Conservation (phyloP, 768 basidiomycete genomes). For the Lactifluus piperatus region DNA sequence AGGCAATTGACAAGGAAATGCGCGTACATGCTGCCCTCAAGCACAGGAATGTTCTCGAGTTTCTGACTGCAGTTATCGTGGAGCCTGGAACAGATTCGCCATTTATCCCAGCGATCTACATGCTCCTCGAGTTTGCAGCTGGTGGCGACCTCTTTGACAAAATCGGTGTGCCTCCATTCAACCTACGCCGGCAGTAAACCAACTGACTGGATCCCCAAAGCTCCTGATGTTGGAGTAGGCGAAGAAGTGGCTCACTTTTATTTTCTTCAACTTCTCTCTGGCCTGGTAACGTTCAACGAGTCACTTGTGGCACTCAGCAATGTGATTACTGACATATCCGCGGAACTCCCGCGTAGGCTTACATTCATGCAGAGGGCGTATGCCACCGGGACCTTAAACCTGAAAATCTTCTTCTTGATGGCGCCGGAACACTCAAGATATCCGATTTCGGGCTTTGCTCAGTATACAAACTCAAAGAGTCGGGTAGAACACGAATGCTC, state of each 20-base stretch:
- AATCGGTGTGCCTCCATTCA: conserved; percentile 60
- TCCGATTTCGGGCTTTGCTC: conserved; percentile 93
- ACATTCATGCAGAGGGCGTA: conserved; percentile 83
- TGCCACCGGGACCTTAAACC: conserved; percentile 97
- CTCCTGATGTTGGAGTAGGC: conserved; percentile 80
- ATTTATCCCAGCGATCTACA: conserved; percentile 80
- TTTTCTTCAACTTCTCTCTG: conserved; percentile 76
- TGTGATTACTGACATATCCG: not conserved
- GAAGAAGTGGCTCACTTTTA: conserved; percentile 87
- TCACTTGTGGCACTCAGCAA: not conserved
- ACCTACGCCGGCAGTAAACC: not conserved
- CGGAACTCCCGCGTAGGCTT: conserved; percentile 40
- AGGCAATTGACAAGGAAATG: conserved; percentile 87
- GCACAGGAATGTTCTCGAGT: conserved; percentile 74
- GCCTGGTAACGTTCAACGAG: conserved; percentile 51
- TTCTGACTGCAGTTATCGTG: conserved; percentile 69
- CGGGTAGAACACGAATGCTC: conserved; percentile 65
- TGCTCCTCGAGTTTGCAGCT: conserved; percentile 85
- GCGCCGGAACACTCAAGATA: conserved; percentile 79
- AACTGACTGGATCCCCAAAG: conserved; percentile 32
- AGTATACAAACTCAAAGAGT: conserved; percentile 78
- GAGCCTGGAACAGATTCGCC: conserved; percentile 44
- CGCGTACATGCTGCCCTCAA: conserved; percentile 76
- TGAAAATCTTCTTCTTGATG: conserved; percentile 85
- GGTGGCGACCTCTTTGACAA: conserved; percentile 98